Base-by-base conservation (phyloP, 768 basidiomycete species). In the Amylocystis lapponica region DNA sequence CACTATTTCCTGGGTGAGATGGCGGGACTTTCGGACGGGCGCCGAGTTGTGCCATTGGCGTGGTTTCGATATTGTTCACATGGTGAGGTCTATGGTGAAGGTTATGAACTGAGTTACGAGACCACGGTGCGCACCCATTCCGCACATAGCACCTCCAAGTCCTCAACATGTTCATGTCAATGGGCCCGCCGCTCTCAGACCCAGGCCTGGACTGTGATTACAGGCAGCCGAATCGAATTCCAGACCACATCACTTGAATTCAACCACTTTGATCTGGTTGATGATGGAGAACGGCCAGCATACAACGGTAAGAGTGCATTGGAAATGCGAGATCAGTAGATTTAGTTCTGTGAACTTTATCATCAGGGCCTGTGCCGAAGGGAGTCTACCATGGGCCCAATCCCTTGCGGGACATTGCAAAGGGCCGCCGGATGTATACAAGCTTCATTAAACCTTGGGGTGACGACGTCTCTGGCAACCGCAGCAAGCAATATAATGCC, bases 401-500 rank as follows among this genome's bases (percentile, higher is more conserved):
- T 27, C 43, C 43, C 4, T 20, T 36, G 7, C 43, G 35, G 3
- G 19, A 27, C 11, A 13, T 27, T 3, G 34, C 43, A n/a, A 17
- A 37, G 26, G 43, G 43, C 9, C 19, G 26, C 27, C 25, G 27
- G 13, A 29, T 44, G 29, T 44, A 44, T 19, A 36, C 26, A 5
- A 62, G 27, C 25, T 44, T 44, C 17, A 36, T 55, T 8, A 51
- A 53, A 23, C 50, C 46, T 11, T 65, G 61, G 60, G 31, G 45
- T 9, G 64, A 65, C 37, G 60, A 67, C 52, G 63, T 65, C 3
- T 65, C 61, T 1, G 65, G 65, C 25, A 58, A 66, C 52, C 42
- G 36, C 14, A 60, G 46, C 47, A 69, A 69, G 47, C 62, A 66
- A 36, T 67, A 59, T 41, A 66, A 69, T 36, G 40, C 56, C 0